Conservation (phyloP, 129 eudicot species). For the Flaveria brownii region DNA sequence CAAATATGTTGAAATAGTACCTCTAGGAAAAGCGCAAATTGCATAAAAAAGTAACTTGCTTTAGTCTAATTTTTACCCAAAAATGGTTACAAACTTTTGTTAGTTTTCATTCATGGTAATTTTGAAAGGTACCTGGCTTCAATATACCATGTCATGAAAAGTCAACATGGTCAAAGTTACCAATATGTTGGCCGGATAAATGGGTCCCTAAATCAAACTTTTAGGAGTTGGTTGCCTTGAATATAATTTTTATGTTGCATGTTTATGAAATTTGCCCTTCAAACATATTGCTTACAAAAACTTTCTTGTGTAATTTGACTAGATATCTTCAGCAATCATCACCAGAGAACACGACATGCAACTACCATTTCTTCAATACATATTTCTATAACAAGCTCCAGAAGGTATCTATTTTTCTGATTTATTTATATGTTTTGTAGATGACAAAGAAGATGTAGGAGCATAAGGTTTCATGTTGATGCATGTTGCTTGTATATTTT, state of each 20-base stretch:
- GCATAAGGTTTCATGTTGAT: not conserved
- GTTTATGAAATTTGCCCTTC: not conserved
- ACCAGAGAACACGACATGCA: slow-evolving; percentile 25
- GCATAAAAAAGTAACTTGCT: not conserved
- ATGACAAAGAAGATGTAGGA: slow-evolving; percentile 10
- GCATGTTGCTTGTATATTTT: not conserved
- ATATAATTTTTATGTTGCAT: not conserved
- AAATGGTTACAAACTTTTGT: not conserved
- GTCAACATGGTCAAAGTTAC: not conserved
- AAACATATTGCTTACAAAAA: not conserved
- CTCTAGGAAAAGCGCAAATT: not conserved
- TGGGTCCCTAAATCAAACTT: not conserved
- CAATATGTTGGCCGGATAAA: not conserved
- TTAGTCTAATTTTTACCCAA: not conserved
- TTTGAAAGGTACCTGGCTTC: not conserved
- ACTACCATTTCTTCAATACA: slow-evolving; percentile 78
- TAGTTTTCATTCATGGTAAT: not conserved
- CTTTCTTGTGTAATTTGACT: slow-evolving; percentile 25
- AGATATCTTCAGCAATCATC: slow-evolving; percentile 70
- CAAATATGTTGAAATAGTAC: slow-evolving; percentile 5
- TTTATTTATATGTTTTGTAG: not conserved
- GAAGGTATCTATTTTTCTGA: slow-evolving; percentile 47
- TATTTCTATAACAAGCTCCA: slow-evolving; percentile 81
- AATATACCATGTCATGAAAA: not conserved
- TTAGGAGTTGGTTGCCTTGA: not conserved